Base-by-base conservation (phyloP, 176 grass and related monocot genomes). In the Aegilops tauschii region DNA sequence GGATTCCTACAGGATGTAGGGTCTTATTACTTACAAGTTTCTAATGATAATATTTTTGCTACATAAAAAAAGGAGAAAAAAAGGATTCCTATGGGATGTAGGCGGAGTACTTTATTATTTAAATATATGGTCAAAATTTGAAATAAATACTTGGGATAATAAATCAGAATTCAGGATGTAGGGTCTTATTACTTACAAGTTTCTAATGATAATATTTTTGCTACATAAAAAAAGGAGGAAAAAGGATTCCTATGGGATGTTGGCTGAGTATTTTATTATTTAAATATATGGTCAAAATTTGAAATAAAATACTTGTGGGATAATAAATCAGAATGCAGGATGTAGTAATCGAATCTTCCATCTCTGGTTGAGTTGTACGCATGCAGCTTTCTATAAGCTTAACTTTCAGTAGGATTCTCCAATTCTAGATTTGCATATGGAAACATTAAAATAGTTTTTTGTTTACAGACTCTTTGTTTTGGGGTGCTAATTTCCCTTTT, bases 301-400 rank as follows among this genome's bases (percentile, higher is more conserved):
- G 52, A 20, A 17, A 56, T 16, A 56, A 59, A 59, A 21, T 59
- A 59, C 18, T 20, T 59, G 56, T 59, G 56, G 56, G 56, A 59
- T 59, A 59, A 59, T 59, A 21, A 59, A 59, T 20, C 56, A 59
- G 56, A 21, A 59, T 21, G 18, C 18, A 59, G 6, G 56, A 21
- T 21, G 56, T 59, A 59, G 56, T 59, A 59, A 59, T 59, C 20
- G 20, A 59, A 59, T 59, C 56, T 21, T 21, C 56, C 56, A 59
- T 75, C 13, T 50, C 27, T 75, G 44, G 14, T 76, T 76, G 4
- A 50, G 73, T 52, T 52, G 27, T 52, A 18, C 9, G 8, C 27
- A 76, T 52, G 8, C 27, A 76, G 73, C 14, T 52, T 76, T 76
- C 44, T 52, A 27, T 76, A 76, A 52, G 73, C 52, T 76, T 76